Base-by-base conservation (phyloP, 495 filamentous ascomycete genomes). In the Aspergillus steynii region DNA sequence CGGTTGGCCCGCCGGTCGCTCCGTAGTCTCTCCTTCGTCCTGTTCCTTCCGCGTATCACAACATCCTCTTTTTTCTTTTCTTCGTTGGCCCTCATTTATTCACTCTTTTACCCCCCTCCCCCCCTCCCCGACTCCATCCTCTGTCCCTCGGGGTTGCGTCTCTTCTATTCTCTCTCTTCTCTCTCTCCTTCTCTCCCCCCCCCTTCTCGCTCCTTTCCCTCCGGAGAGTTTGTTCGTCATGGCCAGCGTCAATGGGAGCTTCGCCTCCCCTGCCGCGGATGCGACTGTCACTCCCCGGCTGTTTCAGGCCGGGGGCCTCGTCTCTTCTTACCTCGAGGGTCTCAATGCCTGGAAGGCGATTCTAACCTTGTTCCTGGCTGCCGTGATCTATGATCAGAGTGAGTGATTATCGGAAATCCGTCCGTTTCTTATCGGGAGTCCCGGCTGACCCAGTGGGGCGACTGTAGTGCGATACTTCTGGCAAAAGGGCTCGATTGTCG, bases 321-420 rank as follows among this genome's bases (percentile, higher is more conserved):
- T 83, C 50, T 72, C 73, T 5, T 62, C 73, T n/a, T 53, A 86
- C 27, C 70, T 85, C 32, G 75, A 82, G 65, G 83, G 85, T 54
- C 69, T 88, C 53, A 89, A 80, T 56, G 68, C 82, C 20, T 90
- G 87, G 83, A 87, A 83, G 64, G 75, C 88, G 63, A 55, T 86
- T 46, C 63, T 89, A 63, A 89, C 89, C 5, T 37, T 93, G 56
- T 69, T 97, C 53, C 74, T 89, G 10, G 63, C 84, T n/a, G 82
- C 88, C 14, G 86, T 96, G 46, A 82, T 85, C 50, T 97, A 96
- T 65, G 93, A 97, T 75, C 93, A 97, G 75, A 82, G 92, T 94
- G 76, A 68, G 90, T 72, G 9, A 42, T 1, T 57, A 47, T 25
- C 55, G 3, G 3, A 1, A 8, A 6, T 50, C 6, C 25, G 1